A percentile compares a stretch with the other conserved stretches of the same genome.
Conservation (phyloP, 176 grass and related monocot species). For the Tillandsia leiboldiana region DNA sequence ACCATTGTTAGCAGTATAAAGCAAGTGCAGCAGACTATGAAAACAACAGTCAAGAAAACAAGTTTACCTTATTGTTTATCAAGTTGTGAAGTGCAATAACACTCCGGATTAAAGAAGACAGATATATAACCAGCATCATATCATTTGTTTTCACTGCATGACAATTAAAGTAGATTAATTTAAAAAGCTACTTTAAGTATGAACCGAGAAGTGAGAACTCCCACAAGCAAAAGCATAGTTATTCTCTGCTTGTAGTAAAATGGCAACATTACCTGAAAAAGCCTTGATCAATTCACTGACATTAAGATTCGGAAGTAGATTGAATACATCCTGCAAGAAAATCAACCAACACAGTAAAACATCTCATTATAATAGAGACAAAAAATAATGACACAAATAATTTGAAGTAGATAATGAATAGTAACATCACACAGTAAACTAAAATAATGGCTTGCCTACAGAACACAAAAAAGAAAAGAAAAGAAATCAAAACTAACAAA, state of each 20-base stretch:
- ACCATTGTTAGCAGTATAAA: neutral
- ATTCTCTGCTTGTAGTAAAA: neutral
- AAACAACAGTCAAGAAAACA: neutral
- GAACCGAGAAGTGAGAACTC: neutral
- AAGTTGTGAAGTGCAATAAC: slow-evolving; percentile 95
- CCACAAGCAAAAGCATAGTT: neutral
- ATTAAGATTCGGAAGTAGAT: slow-evolving; percentile 93
- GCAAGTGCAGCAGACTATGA: neutral
- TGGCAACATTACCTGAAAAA: slow-evolving; percentile 63
- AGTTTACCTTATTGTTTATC: slow-evolving; percentile 89
- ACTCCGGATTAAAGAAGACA: slow-evolving; percentile 86
- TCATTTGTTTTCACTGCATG: slow-evolving; percentile 98
- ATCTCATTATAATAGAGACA: neutral
- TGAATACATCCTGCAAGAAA: slow-evolving; percentile 71
- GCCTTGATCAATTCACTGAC: slow-evolving; percentile 91
- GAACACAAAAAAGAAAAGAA: no score
- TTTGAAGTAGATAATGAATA: neutral
- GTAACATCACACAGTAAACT: no score
- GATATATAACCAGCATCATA: slow-evolving; percentile 95
- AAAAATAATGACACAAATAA: neutral
- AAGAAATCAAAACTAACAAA: no score
- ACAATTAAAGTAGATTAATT: slow-evolving; percentile 12
- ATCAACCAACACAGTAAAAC: slow-evolving; percentile 1
- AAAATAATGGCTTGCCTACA: no score
- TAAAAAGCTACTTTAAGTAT: slow-evolving; percentile 7